phyloP scores from a whole-genome alignment of 768 basidiomycete species.

The Lactarius sp. region DNA sequence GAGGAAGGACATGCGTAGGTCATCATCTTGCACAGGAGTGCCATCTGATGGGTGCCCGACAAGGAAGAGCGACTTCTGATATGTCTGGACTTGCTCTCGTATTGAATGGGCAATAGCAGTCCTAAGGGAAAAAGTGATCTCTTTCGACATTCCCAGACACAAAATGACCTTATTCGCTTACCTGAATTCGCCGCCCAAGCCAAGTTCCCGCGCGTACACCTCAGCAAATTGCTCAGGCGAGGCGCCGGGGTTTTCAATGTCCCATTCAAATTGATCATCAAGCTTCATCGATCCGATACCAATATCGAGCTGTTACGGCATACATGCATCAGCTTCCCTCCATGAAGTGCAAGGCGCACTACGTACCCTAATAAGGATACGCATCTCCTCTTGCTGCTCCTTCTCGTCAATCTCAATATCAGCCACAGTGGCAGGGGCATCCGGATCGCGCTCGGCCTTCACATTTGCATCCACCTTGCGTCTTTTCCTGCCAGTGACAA shows the following conservation, averaged over 20 bases:
- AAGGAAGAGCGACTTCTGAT: slow-evolving; percentile 87
- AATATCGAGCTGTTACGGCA: slow-evolving; percentile 72
- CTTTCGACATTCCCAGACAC: not conserved
- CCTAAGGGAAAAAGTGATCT: slow-evolving; percentile 36
- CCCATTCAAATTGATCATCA: slow-evolving; percentile 98
- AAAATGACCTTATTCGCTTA: slow-evolving; percentile 36
- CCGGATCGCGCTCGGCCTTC: slow-evolving; percentile 16
- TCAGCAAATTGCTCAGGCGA: slow-evolving; percentile 93
- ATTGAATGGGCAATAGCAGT: slow-evolving; percentile 95
- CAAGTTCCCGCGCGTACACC: slow-evolving; percentile 79
- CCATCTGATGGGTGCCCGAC: slow-evolving; percentile 86
- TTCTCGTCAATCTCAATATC: slow-evolving; percentile 64
- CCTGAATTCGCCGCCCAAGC: slow-evolving; percentile 90
- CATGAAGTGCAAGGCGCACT: not conserved
- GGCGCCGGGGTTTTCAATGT: slow-evolving; percentile 71
- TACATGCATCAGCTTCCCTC: slow-evolving; percentile 1
- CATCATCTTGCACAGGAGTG: slow-evolving; percentile 76
- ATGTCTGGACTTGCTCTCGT: slow-evolving; percentile 88
- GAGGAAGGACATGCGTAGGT: slow-evolving; percentile 84
- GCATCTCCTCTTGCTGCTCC: slow-evolving; percentile 74
- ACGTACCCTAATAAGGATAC: slow-evolving; percentile 86
- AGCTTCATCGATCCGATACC: slow-evolving; percentile 90
- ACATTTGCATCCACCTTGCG: slow-evolving; percentile 27
- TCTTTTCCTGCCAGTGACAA: slow-evolving; percentile 21
- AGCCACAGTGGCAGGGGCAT: slow-evolving; percentile 45